Evolutionary conservation across 495 filamentous ascomycete species (phyloP), one percentile per base, ranked within the genome.

Genomic region (Neurospora discreta): DNA sequence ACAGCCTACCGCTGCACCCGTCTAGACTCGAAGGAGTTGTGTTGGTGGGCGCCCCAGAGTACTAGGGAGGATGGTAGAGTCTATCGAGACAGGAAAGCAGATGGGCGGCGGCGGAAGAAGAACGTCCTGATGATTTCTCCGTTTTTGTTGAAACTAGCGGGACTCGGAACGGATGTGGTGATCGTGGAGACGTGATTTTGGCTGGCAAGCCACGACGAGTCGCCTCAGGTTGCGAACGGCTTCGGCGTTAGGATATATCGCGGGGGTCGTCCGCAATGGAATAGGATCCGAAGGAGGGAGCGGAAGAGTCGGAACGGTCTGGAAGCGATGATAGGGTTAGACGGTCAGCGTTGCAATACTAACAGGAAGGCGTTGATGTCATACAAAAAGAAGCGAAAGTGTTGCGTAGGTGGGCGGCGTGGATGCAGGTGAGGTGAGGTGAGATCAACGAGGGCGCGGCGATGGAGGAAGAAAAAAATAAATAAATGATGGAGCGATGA

Each of bases 21-120:
- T 81, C 79, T 77, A 77, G 77, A 79, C 73, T 68, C 39, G 77
- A 72, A 72, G 33, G 46, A 71, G 30, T 69, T 71, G 36, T 70
- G 38, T 68, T 70, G 18, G 39, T 65, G 30, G 23, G 73, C 70
- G 42, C 74, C 75, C 75, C 72, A 43, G 69, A 69, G 71, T 81
- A 33, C 71, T 85, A 85, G 76, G 83, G 83, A 76, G 83, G 83
- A 71, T 84, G 81, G 72, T 82, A 85, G 68, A 85, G 81, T 77
- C 78, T 78, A 69, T 82, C 82, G 77, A 84, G 81, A 75, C 82
- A 76, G 73, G 79, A 81, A 73, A 84, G 82, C 76, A 84, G 75
- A 71, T 76, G 81, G 74, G 77, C 74, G 75, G 81, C 77, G 82
- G 81, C 81, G 74, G 82, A 79, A 74, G 78, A 79, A 74, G 79